Base-by-base conservation (phyloP, 805 yeast genomes). In the Teunomyces pallodes region DNA sequence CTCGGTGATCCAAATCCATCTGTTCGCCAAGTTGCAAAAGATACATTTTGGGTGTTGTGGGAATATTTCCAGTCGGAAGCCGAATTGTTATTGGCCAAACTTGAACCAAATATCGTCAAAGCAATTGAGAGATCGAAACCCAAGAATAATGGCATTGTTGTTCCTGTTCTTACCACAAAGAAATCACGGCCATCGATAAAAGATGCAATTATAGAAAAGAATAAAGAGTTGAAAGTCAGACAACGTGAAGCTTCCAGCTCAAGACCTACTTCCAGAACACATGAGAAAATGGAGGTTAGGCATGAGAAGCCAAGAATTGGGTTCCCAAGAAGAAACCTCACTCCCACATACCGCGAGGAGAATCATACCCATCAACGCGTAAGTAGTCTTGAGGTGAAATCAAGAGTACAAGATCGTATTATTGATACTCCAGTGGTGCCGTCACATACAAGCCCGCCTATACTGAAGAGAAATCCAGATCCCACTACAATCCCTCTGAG, bases 1-100 rank as follows among this genome's bases (percentile, higher is more conserved):
- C 69, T 94, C 0, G 61, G 80, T 0, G 98, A 91, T 62, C 88
- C 96, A 0, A 86, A 86, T 49, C 89, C 91, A 0, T 70, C 79
- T 0, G 97, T 88, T 0, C 76, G 97, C 54, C 95, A 83, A 56
- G 70, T 81, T 0, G 87, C 85, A 71, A 78, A 96, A 61, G 70
- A 74, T 2, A 75, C 90, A 0, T 92, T 77, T 58, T 91, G 97
- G 97, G 70, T 79, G 10, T 77, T 81, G 47, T 76, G 75, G 54
- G 72, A 70, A 16, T 58, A 75, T 5, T 86, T 81, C 66, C 86
- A 88, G 0, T 58, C 65, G 0, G 67, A 71, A 10, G 86, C 83
- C 0, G 79, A 76, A 12, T 54, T 52, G 12, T 50, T 81, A 8
- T 53, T 74, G 2, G 29, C 49, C 12, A 48, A 46, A 36, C 36